A percentile compares a stretch with the other conserved stretches of the same genome.
phyloP scores from a whole-genome alignment of 2,329 filamentous ascomycete genomes.

The Aureobasidium musti region DNA sequence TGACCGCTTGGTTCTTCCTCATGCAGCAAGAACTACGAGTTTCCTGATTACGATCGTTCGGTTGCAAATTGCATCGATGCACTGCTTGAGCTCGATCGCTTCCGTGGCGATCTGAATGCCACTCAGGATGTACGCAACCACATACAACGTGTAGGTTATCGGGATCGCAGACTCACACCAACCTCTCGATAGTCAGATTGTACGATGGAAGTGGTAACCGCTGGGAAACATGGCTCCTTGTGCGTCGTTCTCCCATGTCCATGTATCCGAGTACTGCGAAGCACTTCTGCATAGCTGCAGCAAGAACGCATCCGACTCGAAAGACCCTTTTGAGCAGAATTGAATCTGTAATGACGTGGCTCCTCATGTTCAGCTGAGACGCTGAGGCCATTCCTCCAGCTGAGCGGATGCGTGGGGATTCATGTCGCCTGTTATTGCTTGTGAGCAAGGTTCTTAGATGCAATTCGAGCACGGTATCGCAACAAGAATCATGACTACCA shows the following conservation, averaged over 20 bases:
- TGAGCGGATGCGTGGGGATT: background rate
- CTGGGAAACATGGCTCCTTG: background rate
- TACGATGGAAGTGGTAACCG: background rate
- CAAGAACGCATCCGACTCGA: background rate
- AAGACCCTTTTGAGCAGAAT: no score
- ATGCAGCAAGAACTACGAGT: background rate
- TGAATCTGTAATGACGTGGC: background rate
- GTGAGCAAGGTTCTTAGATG: background rate
- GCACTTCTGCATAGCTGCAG: background rate
- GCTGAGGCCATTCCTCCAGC: background rate
- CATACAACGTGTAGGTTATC: background rate
- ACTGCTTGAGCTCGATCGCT: background rate
- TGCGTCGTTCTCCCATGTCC: background rate
- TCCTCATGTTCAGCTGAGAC: background rate
- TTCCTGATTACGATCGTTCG: background rate
- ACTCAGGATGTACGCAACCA: no score
- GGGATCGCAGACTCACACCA: background rate
- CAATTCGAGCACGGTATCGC: background rate
- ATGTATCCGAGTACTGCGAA: background rate
- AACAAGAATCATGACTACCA: background rate
- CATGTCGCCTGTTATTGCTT: background rate
- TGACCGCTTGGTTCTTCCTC: constrained; percentile 2
- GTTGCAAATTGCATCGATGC: background rate
- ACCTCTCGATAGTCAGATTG: no score
- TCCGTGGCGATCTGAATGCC: background rate